Evolutionary conservation across 371 early-diverging fungal genomes (phyloP), one percentile per base, ranked within the genome.

Genomic region (Mycotypha africana): DNA sequence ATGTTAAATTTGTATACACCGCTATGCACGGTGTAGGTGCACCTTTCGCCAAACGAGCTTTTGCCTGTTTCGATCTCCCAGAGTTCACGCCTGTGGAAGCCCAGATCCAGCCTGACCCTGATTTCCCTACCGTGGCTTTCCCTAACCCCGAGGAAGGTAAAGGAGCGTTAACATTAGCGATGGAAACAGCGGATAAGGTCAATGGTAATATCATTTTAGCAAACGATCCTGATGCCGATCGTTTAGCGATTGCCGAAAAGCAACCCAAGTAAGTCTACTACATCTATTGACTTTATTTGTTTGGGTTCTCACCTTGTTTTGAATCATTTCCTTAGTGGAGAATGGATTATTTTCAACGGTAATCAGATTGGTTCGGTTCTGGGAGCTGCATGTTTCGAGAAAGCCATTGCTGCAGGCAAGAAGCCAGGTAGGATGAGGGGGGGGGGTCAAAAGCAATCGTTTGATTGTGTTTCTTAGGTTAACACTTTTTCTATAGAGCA

Each of bases 221-320:
- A n/a, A 97, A 95, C 62, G 97, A 97, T 58, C 97, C 97, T 2
- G 97, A 97, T 69, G 97, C 94, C n/a, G 97, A 97, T 64, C 81
- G 97, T 22, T 79, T 97, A 34, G 91, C 95, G 2, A 84, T 86
- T 28, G 92, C 93, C 31, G 94, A 96, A 68, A 76, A 78, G 59
- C 79, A 76, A 50, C 42, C 73, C 8, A 53, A 53, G 72, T 67
- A 65, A 34, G 49, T 42, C n/a, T n/a, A n/a, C n/a, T n/a, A n/a
- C n/a, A n/a, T n/a, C n/a, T n/a, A n/a, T n/a, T n/a, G n/a, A n/a
- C n/a, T n/a, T n/a, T n/a, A n/a, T n/a, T n/a, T n/a, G n/a, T n/a
- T n/a, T n/a, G n/a, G n/a, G n/a, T n/a, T n/a, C n/a, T n/a, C n/a
- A n/a, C n/a, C n/a, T n/a, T n/a, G n/a, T n/a, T n/a, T n/a, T n/a